phyloP scores from a whole-genome alignment of 2,329 filamentous ascomycete genomes.

The Cryphonectria nitschkei region DNA sequence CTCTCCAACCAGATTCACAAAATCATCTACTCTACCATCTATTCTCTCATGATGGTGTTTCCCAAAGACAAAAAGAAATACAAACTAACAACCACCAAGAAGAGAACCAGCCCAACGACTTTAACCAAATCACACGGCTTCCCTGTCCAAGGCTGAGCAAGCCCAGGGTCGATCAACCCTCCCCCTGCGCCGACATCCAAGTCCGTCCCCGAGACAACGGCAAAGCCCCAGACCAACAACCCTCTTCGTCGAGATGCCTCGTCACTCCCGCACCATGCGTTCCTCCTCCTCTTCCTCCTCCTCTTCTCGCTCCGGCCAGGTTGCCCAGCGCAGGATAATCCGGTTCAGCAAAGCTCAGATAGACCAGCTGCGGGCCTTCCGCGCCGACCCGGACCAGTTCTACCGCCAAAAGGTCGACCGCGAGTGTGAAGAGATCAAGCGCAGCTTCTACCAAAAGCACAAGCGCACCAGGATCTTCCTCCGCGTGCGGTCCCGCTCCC shows the following conservation, averaged over 20 bases:
- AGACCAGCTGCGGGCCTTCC: background rate
- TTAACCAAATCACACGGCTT: background rate
- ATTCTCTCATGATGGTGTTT: background rate
- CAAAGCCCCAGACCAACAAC: background rate
- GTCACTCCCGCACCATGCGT: background rate
- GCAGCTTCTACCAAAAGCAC: background rate
- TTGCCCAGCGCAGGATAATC: background rate
- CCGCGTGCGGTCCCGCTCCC: background rate
- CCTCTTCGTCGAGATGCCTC: background rate
- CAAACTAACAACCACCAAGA: background rate
- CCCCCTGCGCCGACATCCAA: background rate
- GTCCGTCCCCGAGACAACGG: background rate
- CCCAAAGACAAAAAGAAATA: background rate
- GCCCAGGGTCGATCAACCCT: background rate
- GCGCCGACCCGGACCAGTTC: slow-evolving; percentile 1
- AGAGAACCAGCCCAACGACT: background rate
- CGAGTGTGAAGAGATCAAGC: background rate
- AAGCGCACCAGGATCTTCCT: background rate
- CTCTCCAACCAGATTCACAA: too few species aligned
- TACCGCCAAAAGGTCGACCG: slow-evolving; percentile 1
- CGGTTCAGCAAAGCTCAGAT: background rate
- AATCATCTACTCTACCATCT: too few species aligned
- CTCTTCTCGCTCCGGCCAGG: background rate
- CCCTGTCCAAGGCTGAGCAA: background rate
- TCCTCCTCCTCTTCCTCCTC: background rate